Base-by-base conservation (phyloP, 148 eudicot genomes). In the Vaccinium vitisidaea region DNA sequence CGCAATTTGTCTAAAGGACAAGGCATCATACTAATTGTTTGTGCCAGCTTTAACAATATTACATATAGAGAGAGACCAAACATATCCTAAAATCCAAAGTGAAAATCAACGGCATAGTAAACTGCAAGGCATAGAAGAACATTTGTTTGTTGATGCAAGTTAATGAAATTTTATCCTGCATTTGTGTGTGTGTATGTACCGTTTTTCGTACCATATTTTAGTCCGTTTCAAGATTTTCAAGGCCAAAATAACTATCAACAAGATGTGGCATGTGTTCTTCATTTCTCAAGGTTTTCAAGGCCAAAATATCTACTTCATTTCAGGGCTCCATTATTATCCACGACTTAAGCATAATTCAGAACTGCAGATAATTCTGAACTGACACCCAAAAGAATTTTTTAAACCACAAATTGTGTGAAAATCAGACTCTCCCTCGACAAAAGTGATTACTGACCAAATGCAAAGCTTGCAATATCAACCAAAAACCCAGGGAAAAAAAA, bases 381-480 rank as follows among this genome's bases (percentile, higher is more conserved):
- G 12, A 39, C 12, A 21, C 3, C 25, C 48, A 4, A 11, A n/a
- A 49, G 46, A n/a, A 49, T 9, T 4, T 23, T 50, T 25, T 27
- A 23, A 23, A 52, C 6, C 0, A 23, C 25, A 53, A 76, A 25
- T 39, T n/a, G 58, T 12, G 9, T 23, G 80, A 27, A 77, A 77
- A 25, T 7, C 2, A 25, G 0, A 77, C 8, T 32, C 58, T 76
- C 55, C 80, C n/a, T 49, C 10, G 11, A 23, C 2, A 27, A 78
- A 53, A 78, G 43, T 53, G n/a, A 18, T 25, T 25, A 13, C 25
- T 14, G n/a, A 79, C 10, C 19, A 54, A 56, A 30, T 18, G 83
- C 73, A 80, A 25, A 80, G 39, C 54, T 58, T 80, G 30, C 71
- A 58, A 16, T 69, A 59, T 55, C 49, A 36, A 58, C 81, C 63